Conservation (phyloP, 495 filamentous ascomycete genomes). For the Arthonia radiata region DNA sequence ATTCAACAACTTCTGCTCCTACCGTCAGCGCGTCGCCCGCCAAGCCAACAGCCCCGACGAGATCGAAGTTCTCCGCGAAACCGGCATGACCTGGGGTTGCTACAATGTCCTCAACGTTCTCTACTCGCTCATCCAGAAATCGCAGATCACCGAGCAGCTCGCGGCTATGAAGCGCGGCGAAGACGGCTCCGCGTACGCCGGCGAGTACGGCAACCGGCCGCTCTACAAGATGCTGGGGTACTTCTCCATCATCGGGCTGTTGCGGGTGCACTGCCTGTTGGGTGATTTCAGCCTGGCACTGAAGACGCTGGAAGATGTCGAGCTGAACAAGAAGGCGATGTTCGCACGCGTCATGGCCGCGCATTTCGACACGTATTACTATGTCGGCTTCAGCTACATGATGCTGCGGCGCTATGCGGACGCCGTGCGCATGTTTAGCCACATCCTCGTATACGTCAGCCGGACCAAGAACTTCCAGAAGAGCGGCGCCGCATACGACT, state of each 20-base stretch:
- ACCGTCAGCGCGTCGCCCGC: constrained; percentile 73
- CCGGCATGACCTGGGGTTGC: constrained; percentile 97
- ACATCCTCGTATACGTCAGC: constrained; percentile 97
- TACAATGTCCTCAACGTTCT: constrained; percentile 98
- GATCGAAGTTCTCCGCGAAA: constrained; percentile 69
- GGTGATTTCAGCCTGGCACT: constrained; percentile 95
- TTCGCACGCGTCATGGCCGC: constrained; percentile 98
- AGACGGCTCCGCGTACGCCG: constrained; percentile 59
- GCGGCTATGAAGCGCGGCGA: constrained; percentile 82
- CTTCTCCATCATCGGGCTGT: constrained; percentile 92
- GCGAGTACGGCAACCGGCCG: constrained; percentile 79
- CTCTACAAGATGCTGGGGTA: constrained; percentile 97
- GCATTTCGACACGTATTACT: constrained; percentile 99
- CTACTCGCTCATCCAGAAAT: constrained; percentile 93
- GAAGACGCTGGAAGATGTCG: constrained; percentile 96
- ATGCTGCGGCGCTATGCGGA: constrained; percentile 99
- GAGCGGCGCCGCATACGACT: constrained; percentile 80
- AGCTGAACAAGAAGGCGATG: constrained; percentile 99
- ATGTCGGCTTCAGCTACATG: constrained; percentile 99
- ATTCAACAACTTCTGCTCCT: constrained; percentile 96
- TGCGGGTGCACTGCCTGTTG: constrained; percentile 87
- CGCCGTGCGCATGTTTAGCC: constrained; percentile 97
- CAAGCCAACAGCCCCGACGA: constrained; percentile 73
- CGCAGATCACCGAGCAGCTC: constrained; percentile 91
- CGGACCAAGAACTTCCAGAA: constrained; percentile 99